Conservation (phyloP, 2,329 filamentous ascomycete genomes). For the Ophiostoma quercus region DNA sequence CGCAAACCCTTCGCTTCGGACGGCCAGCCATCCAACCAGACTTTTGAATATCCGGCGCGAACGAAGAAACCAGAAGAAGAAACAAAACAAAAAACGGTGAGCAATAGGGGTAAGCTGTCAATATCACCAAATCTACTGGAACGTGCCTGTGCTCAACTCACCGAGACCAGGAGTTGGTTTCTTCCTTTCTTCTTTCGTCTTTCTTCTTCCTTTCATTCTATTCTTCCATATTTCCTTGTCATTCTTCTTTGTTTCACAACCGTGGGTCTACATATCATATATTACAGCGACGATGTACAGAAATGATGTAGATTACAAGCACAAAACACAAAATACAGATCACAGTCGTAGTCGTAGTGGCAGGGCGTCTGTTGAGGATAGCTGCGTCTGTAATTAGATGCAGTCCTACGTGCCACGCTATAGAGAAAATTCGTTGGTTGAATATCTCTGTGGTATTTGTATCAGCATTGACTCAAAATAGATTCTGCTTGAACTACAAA, state of each 20-base stretch:
- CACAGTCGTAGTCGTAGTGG: neutral
- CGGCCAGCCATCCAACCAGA: neutral
- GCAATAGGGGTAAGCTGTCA: neutral
- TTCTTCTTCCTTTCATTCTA: neutral
- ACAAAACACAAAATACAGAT: neutral
- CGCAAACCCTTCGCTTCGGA: neutral
- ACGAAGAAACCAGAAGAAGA: neutral
- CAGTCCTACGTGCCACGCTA: constrained; percentile 13
- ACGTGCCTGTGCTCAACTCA: neutral
- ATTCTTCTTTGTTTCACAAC: neutral
- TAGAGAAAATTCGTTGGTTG: neutral
- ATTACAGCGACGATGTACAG: neutral
- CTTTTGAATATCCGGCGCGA: neutral
- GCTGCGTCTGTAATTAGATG: constrained; percentile 1
- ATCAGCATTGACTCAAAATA: neutral
- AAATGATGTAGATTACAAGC: too few species aligned
- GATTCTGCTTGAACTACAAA: neutral
- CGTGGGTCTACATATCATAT: neutral
- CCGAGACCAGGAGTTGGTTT: constrained; percentile 3
- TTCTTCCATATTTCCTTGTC: neutral
- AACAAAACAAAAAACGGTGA: neutral
- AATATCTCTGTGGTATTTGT: neutral
- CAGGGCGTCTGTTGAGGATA: neutral
- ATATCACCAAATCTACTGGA: neutral
- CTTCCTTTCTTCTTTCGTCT: neutral